Percentiles rank a stretch among this genome's conserved stretches.
These are phyloP conservation scores for Pythium brachiatum DNA, from an alignment of 352 stramenopile genomes.

Conservation along the genomic window DNA sequence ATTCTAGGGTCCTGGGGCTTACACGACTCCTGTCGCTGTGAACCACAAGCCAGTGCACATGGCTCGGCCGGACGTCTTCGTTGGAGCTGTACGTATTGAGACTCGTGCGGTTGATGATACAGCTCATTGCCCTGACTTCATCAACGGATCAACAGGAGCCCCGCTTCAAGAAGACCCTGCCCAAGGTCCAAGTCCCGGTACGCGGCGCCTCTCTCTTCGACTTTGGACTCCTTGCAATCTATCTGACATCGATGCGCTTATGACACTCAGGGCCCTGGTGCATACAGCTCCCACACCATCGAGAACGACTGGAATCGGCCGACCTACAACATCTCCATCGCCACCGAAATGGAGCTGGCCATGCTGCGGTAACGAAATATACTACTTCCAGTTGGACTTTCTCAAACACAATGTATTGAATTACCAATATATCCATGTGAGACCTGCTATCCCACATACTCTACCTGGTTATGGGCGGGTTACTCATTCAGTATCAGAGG, in stretches of 20 bases:
- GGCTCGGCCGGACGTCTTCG: slow-evolving; percentile 67
- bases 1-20: slow-evolving; percentile 54
- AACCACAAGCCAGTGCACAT: slow-evolving; percentile 61
- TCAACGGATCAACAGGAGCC: slow-evolving; percentile 39
- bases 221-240: too few species aligned
- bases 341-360: slow-evolving; percentile 78
- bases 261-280: slow-evolving; percentile 51
- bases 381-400: background rate
- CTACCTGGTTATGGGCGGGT: background rate
- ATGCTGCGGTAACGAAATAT: slow-evolving; percentile 54
- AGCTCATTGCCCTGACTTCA: too few species aligned
- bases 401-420: background rate
- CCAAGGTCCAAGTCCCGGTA: slow-evolving; percentile 60
- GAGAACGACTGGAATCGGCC: slow-evolving; percentile 82
- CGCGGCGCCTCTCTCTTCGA: background rate
- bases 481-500: background rate
- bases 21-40: slow-evolving; percentile 36
- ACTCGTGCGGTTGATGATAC: background rate
- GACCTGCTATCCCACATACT: background rate
- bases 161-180: slow-evolving; percentile 62
- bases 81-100: slow-evolving; percentile 41
- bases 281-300: slow-evolving; percentile 69
- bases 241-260: background rate
- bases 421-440: background rate
- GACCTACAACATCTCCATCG: slow-evolving; percentile 87